Evolutionary conservation across 768 basidiomycete species (phyloP).

Genomic region (Phanerochaete sordida): DNA sequence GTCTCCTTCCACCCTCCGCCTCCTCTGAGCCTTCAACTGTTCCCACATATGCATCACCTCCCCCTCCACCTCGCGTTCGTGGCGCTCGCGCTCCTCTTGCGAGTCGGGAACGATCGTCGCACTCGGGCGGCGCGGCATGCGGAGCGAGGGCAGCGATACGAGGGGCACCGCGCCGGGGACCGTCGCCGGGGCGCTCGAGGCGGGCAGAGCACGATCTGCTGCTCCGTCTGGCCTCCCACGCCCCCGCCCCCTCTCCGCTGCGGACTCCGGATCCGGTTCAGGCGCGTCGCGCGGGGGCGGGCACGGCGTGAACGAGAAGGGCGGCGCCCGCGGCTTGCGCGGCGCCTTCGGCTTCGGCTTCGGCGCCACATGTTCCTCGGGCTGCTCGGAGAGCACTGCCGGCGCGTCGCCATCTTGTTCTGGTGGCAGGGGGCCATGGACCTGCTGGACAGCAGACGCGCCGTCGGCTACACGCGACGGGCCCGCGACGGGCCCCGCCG

Average conservation of each 20-base stretch:
- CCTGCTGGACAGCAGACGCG: no score
- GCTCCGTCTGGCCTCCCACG: no score
- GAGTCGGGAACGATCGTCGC: neutral
- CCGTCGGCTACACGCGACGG: neutral
- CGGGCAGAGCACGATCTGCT: no score
- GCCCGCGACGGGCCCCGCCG: neutral
- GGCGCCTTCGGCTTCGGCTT: neutral
- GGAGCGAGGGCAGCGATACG: no score
- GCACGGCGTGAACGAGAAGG: neutral
- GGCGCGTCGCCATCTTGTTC: no score
- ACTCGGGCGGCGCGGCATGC: neutral
- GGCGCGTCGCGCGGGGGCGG: neutral
- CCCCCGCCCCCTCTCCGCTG: neutral
- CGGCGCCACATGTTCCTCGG: neutral
- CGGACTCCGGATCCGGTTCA: neutral
- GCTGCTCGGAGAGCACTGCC: no score
- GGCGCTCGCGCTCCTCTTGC: neutral
- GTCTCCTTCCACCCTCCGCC: neutral
- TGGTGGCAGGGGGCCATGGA: no score
- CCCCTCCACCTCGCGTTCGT: neutral
- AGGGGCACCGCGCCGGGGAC: neutral
- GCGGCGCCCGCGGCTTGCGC: neutral
- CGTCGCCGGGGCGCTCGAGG: no score
- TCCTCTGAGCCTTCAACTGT: neutral
- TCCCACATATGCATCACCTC: neutral